These are phyloP conservation scores for Orbilia ellipsospora DNA, from an alignment of 2,329 filamentous ascomycete genomes.

Conservation along the genomic window DNA sequence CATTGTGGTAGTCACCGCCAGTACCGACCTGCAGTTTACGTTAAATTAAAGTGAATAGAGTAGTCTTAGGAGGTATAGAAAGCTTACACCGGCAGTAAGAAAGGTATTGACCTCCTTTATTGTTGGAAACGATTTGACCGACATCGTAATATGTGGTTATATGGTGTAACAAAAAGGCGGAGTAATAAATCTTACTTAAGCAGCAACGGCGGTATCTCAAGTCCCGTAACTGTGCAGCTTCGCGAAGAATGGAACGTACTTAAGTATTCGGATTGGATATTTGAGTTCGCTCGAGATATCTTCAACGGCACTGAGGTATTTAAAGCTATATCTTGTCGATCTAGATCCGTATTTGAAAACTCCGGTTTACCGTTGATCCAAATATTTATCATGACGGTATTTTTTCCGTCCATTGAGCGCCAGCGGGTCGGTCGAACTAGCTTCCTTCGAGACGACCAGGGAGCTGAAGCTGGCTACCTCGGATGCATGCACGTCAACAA, in stretches of 20 bases:
- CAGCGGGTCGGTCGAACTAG: neutral
- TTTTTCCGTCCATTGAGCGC: conserved; percentile 50
- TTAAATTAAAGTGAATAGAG: neutral
- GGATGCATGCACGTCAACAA: conserved; percentile 29
- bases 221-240: no score
- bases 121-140: conserved; percentile 72
- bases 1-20: conserved; percentile 92
- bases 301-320: conserved; percentile 1
- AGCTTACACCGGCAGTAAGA: conserved; percentile 72
- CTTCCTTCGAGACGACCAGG: conserved; percentile 43
- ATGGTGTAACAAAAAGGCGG: no score
- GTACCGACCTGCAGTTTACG: conserved; percentile 60
- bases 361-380: no score
- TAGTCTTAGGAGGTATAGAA: neutral
- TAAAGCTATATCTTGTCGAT: conserved; percentile 7
- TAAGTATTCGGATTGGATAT: neutral
- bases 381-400: conserved; percentile 6
- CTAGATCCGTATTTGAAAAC: neutral
- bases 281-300: neutral
- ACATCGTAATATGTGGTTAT: conserved; percentile 4
- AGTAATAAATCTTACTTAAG: neutral
- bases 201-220: neutral
- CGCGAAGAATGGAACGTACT: neutral
- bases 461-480: conserved; percentile 25
- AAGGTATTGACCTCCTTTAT: conserved; percentile 81